Percentiles rank a stretch among this genome's conserved stretches.
These are phyloP conservation scores for Hemisphaericaspora xylanilytica DNA, from an alignment of 1,139 yeast genomes.

Conservation along the genomic window DNA sequence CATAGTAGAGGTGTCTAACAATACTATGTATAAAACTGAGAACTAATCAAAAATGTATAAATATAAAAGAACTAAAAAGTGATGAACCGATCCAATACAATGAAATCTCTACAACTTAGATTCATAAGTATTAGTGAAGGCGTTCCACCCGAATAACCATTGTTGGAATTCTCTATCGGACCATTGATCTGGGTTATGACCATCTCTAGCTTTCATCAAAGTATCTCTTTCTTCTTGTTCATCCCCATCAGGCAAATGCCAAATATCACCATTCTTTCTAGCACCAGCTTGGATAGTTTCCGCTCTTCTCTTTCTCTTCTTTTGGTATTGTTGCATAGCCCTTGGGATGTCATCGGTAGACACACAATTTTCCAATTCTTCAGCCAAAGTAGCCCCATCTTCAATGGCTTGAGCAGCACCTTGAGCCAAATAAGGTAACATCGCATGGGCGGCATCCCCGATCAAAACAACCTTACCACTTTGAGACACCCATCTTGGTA, in stretches of 20 bases:
- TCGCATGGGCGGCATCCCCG: conserved; percentile 41
- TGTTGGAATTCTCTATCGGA: conserved; percentile 14
- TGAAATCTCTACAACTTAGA: conserved; percentile 1
- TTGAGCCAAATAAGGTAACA: conserved; percentile 38
- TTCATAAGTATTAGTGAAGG: conserved; percentile 9
- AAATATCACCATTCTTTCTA: conserved; percentile 23
- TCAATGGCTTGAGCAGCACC: conserved; percentile 44
- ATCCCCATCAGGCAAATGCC: conserved; percentile 25
- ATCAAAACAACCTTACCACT: conserved; percentile 23
- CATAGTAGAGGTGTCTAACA: conserved; percentile 2
- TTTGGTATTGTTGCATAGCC: conserved; percentile 8
- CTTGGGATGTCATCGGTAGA: conserved; percentile 11
- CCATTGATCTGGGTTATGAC: conserved; percentile 15
- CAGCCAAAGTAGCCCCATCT: conserved; percentile 22
- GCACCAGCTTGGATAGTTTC: conserved; percentile 21
- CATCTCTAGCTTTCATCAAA: conserved; percentile 11
- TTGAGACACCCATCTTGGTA: conserved; percentile 14
- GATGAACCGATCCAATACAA: not conserved
- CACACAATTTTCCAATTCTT: conserved; percentile 10
- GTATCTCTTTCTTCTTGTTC: conserved; percentile 21
- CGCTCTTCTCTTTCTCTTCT: conserved; percentile 17
- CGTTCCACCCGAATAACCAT: conserved; percentile 15
- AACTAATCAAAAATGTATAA: too few species aligned
- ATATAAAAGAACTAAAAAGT: too few species aligned
- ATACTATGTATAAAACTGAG: not conserved